phyloP scores from a whole-genome alignment of 306 rosid species.

The Potentilla sterilis region DNA sequence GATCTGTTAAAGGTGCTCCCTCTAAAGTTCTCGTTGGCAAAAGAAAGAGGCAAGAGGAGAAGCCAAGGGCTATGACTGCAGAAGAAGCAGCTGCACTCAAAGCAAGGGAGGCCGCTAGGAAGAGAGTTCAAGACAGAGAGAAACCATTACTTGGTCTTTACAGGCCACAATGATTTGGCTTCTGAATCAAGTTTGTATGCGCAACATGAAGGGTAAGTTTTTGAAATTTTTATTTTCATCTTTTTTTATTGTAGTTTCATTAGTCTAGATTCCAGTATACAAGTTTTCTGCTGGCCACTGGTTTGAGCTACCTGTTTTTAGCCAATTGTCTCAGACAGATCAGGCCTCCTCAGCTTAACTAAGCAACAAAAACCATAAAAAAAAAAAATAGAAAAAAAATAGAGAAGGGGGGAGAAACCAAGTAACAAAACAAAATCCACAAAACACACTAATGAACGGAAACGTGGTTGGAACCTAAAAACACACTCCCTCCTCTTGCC shows the following conservation, averaged over 20 bases:
- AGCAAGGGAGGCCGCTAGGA: conserved; percentile 98
- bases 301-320: conserved; percentile 1
- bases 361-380: too few relatives aligned
- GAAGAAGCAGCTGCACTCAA: conserved; percentile 92
- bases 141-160: conserved; percentile 88
- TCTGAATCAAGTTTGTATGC: conserved; percentile 18
- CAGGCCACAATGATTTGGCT: conserved; percentile 48
- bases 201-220: conserved; percentile 24
- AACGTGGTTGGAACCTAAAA: too few relatives aligned
- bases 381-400: too few relatives aligned
- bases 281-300: conserved; percentile 16
- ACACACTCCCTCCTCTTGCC: too few relatives aligned
- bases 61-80: conserved; percentile 55
- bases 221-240: background rate
- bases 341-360: too few relatives aligned
- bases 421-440: too few relatives aligned
- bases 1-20: conserved; percentile 66
- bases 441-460: too few relatives aligned
- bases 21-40: conserved; percentile 79
- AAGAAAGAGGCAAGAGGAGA: conserved; percentile 72
- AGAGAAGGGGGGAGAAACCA: too few relatives aligned
- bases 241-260: conserved; percentile 3
- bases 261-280: background rate
- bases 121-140: conserved; percentile 87
- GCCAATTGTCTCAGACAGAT: too few relatives aligned